Evolutionary conservation across 257 asterid genomes (phyloP).

Genomic region (Handroanthus guayacan): DNA sequence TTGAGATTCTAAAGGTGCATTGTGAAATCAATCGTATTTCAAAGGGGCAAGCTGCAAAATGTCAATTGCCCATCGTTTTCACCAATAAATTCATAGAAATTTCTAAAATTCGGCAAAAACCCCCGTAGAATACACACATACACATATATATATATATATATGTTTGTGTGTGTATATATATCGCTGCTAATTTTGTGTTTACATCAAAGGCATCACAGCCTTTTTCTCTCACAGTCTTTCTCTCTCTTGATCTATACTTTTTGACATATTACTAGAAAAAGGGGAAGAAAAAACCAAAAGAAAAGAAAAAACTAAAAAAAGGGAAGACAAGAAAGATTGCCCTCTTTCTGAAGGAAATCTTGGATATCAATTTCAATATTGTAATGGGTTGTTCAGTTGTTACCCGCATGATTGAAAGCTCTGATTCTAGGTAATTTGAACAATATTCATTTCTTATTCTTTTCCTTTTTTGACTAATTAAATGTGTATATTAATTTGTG

Average conservation of each 20-base stretch:
- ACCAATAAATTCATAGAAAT: conserved; percentile 1
- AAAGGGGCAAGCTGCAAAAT: conserved; percentile 26
- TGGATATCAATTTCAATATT: conserved; percentile 33
- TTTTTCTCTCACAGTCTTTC: conserved; percentile 34
- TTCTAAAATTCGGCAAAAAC: conserved; percentile 33
- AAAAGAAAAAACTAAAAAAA: no score
- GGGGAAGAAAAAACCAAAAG: conserved; percentile 18
- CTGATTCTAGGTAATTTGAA: conserved; percentile 48
- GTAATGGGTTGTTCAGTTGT: conserved; percentile 42
- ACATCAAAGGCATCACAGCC: conserved; percentile 23
- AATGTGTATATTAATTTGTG: conserved; percentile 16
- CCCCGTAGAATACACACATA: not conserved
- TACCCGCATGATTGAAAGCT: conserved; percentile 39
- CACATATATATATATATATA: not conserved
- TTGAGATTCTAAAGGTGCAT: not conserved
- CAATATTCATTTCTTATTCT: not conserved
- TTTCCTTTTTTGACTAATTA: conserved; percentile 1
- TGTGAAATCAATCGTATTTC: not conserved
- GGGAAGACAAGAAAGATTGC: conserved; percentile 32
- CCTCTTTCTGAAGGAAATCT: conserved; percentile 26
- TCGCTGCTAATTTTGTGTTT: conserved; percentile 38
- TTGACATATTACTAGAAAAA: conserved; percentile 27
- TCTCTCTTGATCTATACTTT: conserved; percentile 51
- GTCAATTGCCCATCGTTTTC: not conserved
- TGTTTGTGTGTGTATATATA: not conserved